Base-by-base conservation (phyloP, 2,329 filamentous ascomycete species). In the Fusarium graminum region DNA sequence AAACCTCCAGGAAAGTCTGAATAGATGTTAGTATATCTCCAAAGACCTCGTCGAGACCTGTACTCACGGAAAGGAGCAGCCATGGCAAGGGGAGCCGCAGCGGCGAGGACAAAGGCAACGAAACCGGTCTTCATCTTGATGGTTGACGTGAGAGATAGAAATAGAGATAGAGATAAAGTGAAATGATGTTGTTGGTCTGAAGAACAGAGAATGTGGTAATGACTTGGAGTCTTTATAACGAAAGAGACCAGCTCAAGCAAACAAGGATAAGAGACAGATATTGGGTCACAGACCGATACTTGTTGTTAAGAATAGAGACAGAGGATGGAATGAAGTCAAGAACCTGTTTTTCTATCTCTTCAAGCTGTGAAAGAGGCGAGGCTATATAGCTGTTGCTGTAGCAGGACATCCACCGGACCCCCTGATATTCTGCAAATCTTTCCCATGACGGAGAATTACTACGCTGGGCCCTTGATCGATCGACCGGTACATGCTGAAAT, bases 111-210 rank as follows among this genome's bases (percentile, higher is more conserved):
- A 28, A 74, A 41, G 36, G 66, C 34, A 45, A 68, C 19, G 42
- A 61, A 58, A 47, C 49, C 60, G 51, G 69, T 60, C 70, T 74
- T 74, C 72, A 74, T 74, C n/a, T 57, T 68, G 55, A 52, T 44
- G 6, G 22, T 50, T 36, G 5, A 30, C 34, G 10, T 25, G 26
- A 39, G 19, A 19, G 16, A n/a, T 7, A 36, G 36, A 45, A 16
- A 30, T 55, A 44, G 42, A 45, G n/a, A 36, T 55, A 49, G 42
- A 52, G 45, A 41, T 52, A 46, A 47, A 59, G 38, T 43, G 43
- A 26, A 40, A 43, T 52, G 36, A 41, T n/a, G 52, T 32, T 52
- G 40, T 47, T 67, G 52, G 29, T 45, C 25, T 41, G 40, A 29
- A 19, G 22, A 36, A 32, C n/a, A 63, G 41, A 40, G 25, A 45